Base-by-base conservation (phyloP, 495 filamentous ascomycete genomes). In the Penicillium simplicissimum region DNA sequence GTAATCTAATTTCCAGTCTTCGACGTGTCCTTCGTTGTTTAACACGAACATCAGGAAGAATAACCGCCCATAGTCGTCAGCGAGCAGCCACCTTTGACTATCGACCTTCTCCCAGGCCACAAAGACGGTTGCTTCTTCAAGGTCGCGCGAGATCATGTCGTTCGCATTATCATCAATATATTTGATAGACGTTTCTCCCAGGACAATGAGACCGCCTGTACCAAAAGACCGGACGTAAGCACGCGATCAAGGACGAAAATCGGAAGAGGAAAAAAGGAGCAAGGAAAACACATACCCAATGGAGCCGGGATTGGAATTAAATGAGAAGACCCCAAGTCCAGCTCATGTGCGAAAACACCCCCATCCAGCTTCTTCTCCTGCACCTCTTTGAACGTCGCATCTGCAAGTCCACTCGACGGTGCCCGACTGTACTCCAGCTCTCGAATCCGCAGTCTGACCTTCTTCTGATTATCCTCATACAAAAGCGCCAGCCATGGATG, bases 31-130 rank as follows among this genome's bases (percentile, higher is more conserved):
- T 0, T 80, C 71, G 19, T 79, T 79, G 48, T 89, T 84, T 10
- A 91, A 69, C 17, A 88, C 72, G 34, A 98, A 81, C 74, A 91
- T 89, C 15, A 97, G 75, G 25, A 97, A 77, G 68, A 92, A 91
- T 36, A 99, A 69, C 19, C 79, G 83, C 38, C 94, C 95, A 64
- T 91, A 96, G 58, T 97, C 92, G 72, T 99, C 95, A 8, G 90
- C 93, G 13, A 99, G 74, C 17, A 97, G 78, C 81, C 90, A 98
- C 59, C 89, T 81, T 51, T 88, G 87, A 31, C 84, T 85, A 66
- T 96, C 89, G 28, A 96, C 85, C 63, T 87, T 85, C 65, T 88
- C 88, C 96, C 96, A 99, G 15, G 92, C 85, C 31, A 93, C 88
- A 64, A 95, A 97, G 37, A 94, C 85, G 3, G 87, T 90, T 1